phyloP scores from a whole-genome alignment of 352 stramenopile species.

The Pythium aquatile region DNA sequence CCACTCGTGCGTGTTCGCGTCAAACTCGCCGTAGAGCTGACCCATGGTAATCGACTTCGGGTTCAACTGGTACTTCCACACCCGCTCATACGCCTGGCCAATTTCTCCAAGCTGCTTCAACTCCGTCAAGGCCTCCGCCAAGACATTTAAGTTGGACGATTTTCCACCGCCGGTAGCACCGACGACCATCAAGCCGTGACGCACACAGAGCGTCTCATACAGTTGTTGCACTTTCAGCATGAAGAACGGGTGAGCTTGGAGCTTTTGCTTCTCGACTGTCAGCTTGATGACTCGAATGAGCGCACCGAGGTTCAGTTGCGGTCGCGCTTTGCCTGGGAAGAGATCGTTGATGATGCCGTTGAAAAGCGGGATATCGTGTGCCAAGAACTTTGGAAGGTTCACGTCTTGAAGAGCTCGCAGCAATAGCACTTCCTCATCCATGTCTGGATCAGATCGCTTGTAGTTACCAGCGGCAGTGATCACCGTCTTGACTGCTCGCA shows the following conservation, averaged over 20 bases:
- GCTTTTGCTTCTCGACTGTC: slow-evolving; percentile 72
- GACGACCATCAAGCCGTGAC: slow-evolving; percentile 95
- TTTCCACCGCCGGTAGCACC: slow-evolving; percentile 93
- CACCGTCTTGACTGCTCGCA: slow-evolving; percentile 95
- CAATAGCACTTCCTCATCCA: slow-evolving; percentile 92
- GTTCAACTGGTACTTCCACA: slow-evolving; percentile 89
- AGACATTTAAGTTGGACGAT: slow-evolving; percentile 80
- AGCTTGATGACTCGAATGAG: slow-evolving; percentile 87
- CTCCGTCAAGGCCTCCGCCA: slow-evolving; percentile 84
- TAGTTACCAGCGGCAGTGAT: slow-evolving; percentile 95
- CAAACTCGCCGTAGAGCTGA: slow-evolving; percentile 94
- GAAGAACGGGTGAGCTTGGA: slow-evolving; percentile 91
- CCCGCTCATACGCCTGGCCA: slow-evolving; percentile 83
- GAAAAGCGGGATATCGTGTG: slow-evolving; percentile 94
- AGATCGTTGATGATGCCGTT: slow-evolving; percentile 93
- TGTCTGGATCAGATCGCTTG: slow-evolving; percentile 91
- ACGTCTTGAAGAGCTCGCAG: slow-evolving; percentile 93
- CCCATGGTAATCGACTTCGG: slow-evolving; percentile 96
- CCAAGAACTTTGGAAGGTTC: slow-evolving; percentile 95
- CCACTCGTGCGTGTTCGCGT: slow-evolving; percentile 95
- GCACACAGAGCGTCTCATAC: slow-evolving; percentile 94
- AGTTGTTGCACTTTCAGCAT: slow-evolving; percentile 93
- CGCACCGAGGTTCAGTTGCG: slow-evolving; percentile 89
- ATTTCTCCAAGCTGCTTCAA: slow-evolving; percentile 80
- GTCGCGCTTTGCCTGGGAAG: slow-evolving; percentile 89